Base-by-base conservation (phyloP, 768 basidiomycete species). In the Dacryopinax primogenitus region DNA sequence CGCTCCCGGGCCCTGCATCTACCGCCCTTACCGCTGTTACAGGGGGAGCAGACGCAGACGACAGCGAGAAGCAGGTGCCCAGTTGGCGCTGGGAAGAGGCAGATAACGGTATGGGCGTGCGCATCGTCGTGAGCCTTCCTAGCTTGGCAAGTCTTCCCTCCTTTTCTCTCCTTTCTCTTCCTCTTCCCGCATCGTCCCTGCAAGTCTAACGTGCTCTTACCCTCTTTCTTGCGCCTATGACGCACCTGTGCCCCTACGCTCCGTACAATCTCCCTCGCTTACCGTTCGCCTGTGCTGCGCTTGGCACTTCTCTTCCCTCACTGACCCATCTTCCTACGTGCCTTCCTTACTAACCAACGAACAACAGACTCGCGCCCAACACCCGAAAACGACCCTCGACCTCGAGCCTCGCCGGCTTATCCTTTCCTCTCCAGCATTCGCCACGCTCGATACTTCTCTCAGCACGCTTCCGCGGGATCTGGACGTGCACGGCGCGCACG, bases 131-230 rank as follows among this genome's bases (percentile, higher is more conserved):
- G 4, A 58, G 26, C 26, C 51, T 58, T 3, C 51, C 51, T 30
- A 30, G 51, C 51, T 28, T 58, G 51, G 51, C 51, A 58, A 58
- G 51, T 58, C 4, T 32, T 58, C 41, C 41, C 51, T 30, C 26
- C n/a, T n/a, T n/a, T n/a, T n/a, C n/a, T n/a, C n/a, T n/a, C n/a
- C n/a, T n/a, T n/a, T n/a, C 32, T 58, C 51, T 30, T 13, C 18
- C 51, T 58, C 51, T 58, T 58, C 51, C 51, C 51, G 51, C 51
- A 58, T 58, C 51, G 51, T 58, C 51, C 51, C 51, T 58, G 51
- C 51, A 58, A 58, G 51, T 58, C 51, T 58, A 58, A 58, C 51
- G 18, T 15, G 51, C 51, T 58, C 51, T 11, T 18, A 32, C 51
- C 51, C 51, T 58, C 32, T 58, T 58, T 58, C 32, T n/a, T n/a